Evolutionary conservation across 495 filamentous ascomycete species (phyloP).

Genomic region (Aspergillus campestris): DNA sequence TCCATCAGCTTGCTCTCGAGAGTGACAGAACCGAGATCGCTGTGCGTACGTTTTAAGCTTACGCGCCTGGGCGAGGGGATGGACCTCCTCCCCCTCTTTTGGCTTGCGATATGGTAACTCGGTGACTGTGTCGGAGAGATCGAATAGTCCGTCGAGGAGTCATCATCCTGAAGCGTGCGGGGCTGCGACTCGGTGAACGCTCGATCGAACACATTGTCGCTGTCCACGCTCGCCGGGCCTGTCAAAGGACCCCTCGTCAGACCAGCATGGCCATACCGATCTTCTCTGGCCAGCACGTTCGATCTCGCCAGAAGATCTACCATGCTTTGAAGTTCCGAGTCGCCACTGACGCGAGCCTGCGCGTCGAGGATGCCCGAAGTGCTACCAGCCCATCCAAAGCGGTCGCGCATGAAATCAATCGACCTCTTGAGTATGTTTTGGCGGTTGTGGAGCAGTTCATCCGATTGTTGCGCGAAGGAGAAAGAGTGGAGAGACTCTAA

Average conservation of each 20-base stretch:
- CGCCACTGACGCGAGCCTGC: conserved; percentile 72
- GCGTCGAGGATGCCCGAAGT: conserved; percentile 62
- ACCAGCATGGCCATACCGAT: conserved; percentile 32
- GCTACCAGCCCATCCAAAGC: conserved; percentile 68
- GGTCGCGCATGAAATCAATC: conserved; percentile 96
- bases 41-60: conserved; percentile 79
- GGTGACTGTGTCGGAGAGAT: conserved; percentile 23
- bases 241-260: conserved; percentile 55
- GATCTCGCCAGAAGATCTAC: conserved; percentile 77
- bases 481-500: conserved; percentile 97
- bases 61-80: conserved; percentile 50
- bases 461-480: conserved; percentile 94
- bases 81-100: conserved; percentile 25
- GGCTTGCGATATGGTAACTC: conserved; percentile 25
- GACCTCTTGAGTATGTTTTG: conserved; percentile 91
- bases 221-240: conserved; percentile 60
- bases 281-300: conserved; percentile 55
- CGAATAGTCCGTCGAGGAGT: conserved; percentile 9
- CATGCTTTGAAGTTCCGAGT: conserved; percentile 83
- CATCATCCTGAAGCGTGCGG: conserved; percentile 12
- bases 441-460: conserved; percentile 79
- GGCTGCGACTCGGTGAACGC: conserved; percentile 48
- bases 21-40: conserved; percentile 62
- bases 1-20: conserved; percentile 83
- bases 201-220: conserved; percentile 72